Evolutionary conservation across 352 stramenopile species (phyloP).

Genomic region (Peronospora belbahrii): DNA sequence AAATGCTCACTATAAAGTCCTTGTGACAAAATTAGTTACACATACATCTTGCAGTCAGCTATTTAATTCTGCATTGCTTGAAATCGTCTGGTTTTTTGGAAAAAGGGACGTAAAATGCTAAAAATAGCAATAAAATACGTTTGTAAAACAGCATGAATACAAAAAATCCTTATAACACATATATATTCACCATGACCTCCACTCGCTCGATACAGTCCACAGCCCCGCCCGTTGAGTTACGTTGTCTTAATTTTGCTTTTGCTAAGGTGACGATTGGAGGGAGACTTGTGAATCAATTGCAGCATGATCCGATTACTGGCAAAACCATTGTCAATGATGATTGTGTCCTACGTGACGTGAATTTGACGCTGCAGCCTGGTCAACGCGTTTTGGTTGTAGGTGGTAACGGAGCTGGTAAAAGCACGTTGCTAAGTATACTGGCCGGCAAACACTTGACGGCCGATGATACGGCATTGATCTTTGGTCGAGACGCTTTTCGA

Average conservation of each 20-base stretch:
- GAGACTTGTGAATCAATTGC: conserved; percentile 46
- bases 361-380: conserved; percentile 68
- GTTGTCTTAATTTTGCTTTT: conserved; percentile 61
- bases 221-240: conserved; percentile 42
- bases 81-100: too few relatives aligned
- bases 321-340: conserved; percentile 27
- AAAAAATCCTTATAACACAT: too few relatives aligned
- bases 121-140: too few relatives aligned
- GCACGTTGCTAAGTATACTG: conserved; percentile 91
- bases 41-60: too few relatives aligned
- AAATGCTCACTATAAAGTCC: too few relatives aligned
- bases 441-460: conserved; percentile 92
- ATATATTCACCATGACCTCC: conserved; percentile 13
- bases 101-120: too few relatives aligned
- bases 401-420: conserved; percentile 94
- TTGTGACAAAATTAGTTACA: too few relatives aligned
- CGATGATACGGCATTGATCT: conserved; percentile 68
- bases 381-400: conserved; percentile 91
- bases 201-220: background rate
- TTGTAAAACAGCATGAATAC: too few relatives aligned
- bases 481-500: conserved; percentile 91
- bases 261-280: conserved; percentile 63
- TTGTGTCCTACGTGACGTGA: conserved; percentile 84
- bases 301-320: conserved; percentile 28
- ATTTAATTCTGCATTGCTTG: too few relatives aligned